Evolutionary conservation across 352 stramenopile species (phyloP), one percentile per base, ranked within the genome.

Genomic region (Phytophthora brassicae): DNA sequence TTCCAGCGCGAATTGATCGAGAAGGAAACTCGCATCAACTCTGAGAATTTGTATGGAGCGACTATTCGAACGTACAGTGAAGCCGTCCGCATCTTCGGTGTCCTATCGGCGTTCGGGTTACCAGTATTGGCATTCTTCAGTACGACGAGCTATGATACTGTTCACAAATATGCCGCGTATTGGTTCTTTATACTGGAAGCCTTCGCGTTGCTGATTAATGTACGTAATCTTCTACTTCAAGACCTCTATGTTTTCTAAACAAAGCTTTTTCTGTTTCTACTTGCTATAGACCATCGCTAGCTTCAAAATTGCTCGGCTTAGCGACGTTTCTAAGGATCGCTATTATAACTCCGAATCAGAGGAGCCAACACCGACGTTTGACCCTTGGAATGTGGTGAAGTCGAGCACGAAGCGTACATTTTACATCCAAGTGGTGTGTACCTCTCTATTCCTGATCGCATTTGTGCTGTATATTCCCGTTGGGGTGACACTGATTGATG

Each of bases 151-250:
- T 88, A 84, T 58, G 77, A 79, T 24, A 64, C 62, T 6, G 16
- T 83, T 33, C 81, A 90, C 68, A 85, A 87, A 54, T 65, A 72
- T 44, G 74, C 71, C 1, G 79, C 79, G 43, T 88, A 88, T 57
- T 87, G 68, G 61, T 89, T 90, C 68, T 89, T 90, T 56, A 60
- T 81, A 41, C 64, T 90, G 47, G 73, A 89, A 59, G 81, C 77
- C 2, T 23, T 85, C 33, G 77, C 79, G 8, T 57, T 89, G 19
- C 77, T 79, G 44, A 65, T 83, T 56, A 89, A 90, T 55, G 81
- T 89, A 70, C 38, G 55, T 59, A 14, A 12, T 43, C 14, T 28
- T 36, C 6, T n/a, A 28, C n/a, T 46, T 57, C 16, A 65, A 23
- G 45, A n/a, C n/a, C n/a, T n/a, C n/a, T n/a, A n/a, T n/a, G n/a